Percentiles rank a stretch among this genome's conserved stretches.
These are phyloP conservation scores for Penicillium diatomitis DNA, from an alignment of 495 filamentous ascomycete species.

Conservation along the genomic window DNA sequence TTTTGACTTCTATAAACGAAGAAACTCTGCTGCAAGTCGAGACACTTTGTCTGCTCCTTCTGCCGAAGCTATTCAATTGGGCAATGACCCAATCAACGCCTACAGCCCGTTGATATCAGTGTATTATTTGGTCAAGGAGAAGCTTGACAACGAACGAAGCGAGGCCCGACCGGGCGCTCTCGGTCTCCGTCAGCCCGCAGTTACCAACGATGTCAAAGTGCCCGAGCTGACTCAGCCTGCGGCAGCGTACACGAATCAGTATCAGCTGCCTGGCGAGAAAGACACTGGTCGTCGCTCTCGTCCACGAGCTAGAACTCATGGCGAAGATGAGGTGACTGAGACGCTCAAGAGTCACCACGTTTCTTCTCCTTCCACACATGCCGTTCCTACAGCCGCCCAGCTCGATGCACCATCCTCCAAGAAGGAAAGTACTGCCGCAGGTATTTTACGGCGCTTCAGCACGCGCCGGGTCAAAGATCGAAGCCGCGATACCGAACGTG, in stretches of 20 bases:
- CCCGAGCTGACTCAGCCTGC: conserved; percentile 73
- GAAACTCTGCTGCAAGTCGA: conserved; percentile 73
- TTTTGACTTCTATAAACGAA: conserved; percentile 95
- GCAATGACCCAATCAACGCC: conserved; percentile 84
- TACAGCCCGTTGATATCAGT: conserved; percentile 89
- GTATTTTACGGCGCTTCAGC: conserved; percentile 84
- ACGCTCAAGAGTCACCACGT: conserved; percentile 64
- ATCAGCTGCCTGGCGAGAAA: conserved; percentile 76
- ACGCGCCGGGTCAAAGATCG: conserved; percentile 63
- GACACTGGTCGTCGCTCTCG: conserved; percentile 69
- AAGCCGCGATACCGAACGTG: conserved; percentile 34
- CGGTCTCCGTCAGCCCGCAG: conserved; percentile 44
- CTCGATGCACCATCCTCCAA: conserved; percentile 53
- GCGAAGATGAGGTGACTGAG: conserved; percentile 83
- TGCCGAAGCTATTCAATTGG: conserved; percentile 70
- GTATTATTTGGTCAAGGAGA: conserved; percentile 93
- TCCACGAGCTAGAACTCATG: conserved; percentile 84
- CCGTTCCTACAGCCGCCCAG: conserved; percentile 43
- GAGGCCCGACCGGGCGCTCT: conserved; percentile 55
- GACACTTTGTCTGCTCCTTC: conserved; percentile 86
- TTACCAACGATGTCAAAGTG: conserved; percentile 48
- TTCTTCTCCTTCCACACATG: conserved; percentile 40
- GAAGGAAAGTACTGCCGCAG: conserved; percentile 80
- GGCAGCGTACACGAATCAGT: conserved; percentile 87
- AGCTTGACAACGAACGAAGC: conserved; percentile 69